Base-by-base conservation (phyloP, 2,329 filamentous ascomycete genomes). In the Geosmithia putterillii region DNA sequence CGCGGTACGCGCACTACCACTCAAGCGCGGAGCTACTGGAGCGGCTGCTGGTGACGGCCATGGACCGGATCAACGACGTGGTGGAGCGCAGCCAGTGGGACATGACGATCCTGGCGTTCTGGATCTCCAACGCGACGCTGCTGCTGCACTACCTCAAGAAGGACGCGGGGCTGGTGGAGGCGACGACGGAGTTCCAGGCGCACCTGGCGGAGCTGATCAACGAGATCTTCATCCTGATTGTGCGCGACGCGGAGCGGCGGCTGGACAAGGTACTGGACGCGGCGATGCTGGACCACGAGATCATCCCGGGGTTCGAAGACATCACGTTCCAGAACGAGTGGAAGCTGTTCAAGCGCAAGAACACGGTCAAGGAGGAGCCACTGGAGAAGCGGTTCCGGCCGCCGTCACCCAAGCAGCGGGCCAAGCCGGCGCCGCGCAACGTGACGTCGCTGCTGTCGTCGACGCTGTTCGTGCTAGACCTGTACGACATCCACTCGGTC, bases 401-500 rank as follows among this genome's bases (percentile, higher is more conserved):
- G 14, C 92, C 90, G 1, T 95, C 90, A 17, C 92, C 92, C 3
- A 94, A 95, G 58, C 82, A 89, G 53, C 77, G 89, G 57, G 89
- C 89, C 5, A 94, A 96, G 60, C 81, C 88, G 5, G 89, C 90
- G 15, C 92, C 92, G 2, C 80, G 92, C 50, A 96, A 95, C 58
- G 89, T 98, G 48, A 96, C 89, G 2, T 96, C 92, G 0, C 73
- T 98, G 9, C 74, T 98, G 14, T 95, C 89, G 1, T 96, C 92
- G 3, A 96, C 92, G 0, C 72, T 98, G 14, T 98, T 98, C 58
- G 92, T 98, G 18, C 76, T 98, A 22, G 92, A 98, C 59, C 74
- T 98, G n/a, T 98, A 98, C 64, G 92, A 98, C 54, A 88, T 98
- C 19, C 92, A 98, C 64, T 95, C 92, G 0, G 88, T 98, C 50